These are phyloP conservation scores for Moniliella sp. DNA, from an alignment of 1,284 basidiomycete genomes.

Conservation along the genomic window DNA sequence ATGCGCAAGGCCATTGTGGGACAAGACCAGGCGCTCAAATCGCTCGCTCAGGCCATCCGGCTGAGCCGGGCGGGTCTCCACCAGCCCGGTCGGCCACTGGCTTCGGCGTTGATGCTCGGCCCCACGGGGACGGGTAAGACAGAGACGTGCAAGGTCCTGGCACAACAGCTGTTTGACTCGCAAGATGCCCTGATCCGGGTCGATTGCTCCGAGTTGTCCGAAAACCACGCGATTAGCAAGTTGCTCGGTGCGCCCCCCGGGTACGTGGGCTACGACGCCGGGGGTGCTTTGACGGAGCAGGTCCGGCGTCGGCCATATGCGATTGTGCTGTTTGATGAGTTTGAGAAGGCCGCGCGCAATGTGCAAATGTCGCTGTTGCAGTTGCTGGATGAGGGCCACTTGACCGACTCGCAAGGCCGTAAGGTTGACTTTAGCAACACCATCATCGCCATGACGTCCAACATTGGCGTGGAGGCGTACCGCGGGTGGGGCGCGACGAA, in stretches of 20 bases:
- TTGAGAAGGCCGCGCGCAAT: slow-evolving; percentile 12
- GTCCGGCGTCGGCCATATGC: slow-evolving; percentile 28
- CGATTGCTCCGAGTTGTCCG: slow-evolving; percentile 45
- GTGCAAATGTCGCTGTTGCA: slow-evolving; percentile 59
- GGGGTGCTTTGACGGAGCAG: slow-evolving; percentile 43
- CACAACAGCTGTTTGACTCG: slow-evolving; percentile 65
- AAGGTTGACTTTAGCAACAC: slow-evolving; percentile 59
- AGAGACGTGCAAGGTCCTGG: slow-evolving; percentile 65
- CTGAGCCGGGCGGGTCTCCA: slow-evolving; percentile 71
- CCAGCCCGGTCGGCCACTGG: slow-evolving; percentile 59
- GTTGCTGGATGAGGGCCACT: slow-evolving; percentile 72
- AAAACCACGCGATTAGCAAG: slow-evolving; percentile 68
- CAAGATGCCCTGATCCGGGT: slow-evolving; percentile 49
- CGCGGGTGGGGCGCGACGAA: slow-evolving; percentile 47
- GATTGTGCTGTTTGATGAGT: slow-evolving; percentile 13
- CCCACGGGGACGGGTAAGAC: slow-evolving; percentile 68
- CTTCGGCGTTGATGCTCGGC: slow-evolving; percentile 70
- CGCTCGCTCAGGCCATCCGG: slow-evolving; percentile 67
- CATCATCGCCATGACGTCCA: slow-evolving; percentile 83
- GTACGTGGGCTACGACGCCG: slow-evolving; percentile 36
- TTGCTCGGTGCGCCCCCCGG: slow-evolving; percentile 70
- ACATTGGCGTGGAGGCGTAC: slow-evolving; percentile 58
- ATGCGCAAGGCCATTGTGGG: slow-evolving; percentile 59
- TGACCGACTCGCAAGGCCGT: slow-evolving; percentile 47
- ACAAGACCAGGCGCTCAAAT: slow-evolving; percentile 58